These are phyloP conservation scores for Fomitopsis palustris DNA, from an alignment of 1,284 basidiomycete species.

Conservation along the genomic window DNA sequence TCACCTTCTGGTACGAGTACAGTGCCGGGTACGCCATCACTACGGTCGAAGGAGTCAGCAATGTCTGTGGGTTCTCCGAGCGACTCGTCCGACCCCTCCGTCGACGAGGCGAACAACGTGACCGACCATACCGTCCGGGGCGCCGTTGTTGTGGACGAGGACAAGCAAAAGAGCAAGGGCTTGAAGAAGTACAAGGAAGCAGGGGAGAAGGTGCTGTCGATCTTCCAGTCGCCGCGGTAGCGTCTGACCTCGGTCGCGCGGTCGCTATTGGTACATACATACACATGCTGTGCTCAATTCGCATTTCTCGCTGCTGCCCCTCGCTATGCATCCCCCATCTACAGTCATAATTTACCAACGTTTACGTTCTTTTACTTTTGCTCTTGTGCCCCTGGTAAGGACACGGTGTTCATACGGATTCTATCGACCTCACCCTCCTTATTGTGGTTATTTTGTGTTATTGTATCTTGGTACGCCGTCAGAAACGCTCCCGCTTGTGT, in stretches of 20 bases:
- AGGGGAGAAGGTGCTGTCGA: slow-evolving; percentile 75
- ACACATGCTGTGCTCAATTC: slow-evolving; percentile 16
- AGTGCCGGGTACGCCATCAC: slow-evolving; percentile 52
- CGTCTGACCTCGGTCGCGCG: slow-evolving; percentile 5
- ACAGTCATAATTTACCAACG: slow-evolving; percentile 21
- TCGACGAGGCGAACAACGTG: slow-evolving; percentile 36
- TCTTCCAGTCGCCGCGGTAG: slow-evolving; percentile 60
- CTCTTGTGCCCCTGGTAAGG: slow-evolving; percentile 1
- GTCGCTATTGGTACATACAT: slow-evolving; percentile 6
- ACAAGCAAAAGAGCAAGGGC: slow-evolving; percentile 64
- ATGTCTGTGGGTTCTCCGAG: slow-evolving; percentile 64
- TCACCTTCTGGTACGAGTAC: slow-evolving; percentile 49
- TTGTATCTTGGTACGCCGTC: slow-evolving; percentile 4
- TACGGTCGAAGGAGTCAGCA: slow-evolving; percentile 76
- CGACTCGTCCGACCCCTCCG: slow-evolving; percentile 67
- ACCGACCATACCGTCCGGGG: slow-evolving; percentile 21
- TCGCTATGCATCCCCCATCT: slow-evolving; percentile 21
- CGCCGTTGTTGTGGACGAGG: slow-evolving; percentile 33
- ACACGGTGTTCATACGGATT: slow-evolving; percentile 4
- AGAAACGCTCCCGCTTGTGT: not conserved
- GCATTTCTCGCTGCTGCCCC: slow-evolving; percentile 12
- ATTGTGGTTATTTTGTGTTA: slow-evolving; percentile 9
- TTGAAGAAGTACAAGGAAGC: slow-evolving; percentile 80
- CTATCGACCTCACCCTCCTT: slow-evolving; percentile 18
- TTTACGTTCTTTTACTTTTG: slow-evolving; percentile 12